Conservation (phyloP, 2,329 filamentous ascomycete genomes). For the Exserohilum rostratum region DNA sequence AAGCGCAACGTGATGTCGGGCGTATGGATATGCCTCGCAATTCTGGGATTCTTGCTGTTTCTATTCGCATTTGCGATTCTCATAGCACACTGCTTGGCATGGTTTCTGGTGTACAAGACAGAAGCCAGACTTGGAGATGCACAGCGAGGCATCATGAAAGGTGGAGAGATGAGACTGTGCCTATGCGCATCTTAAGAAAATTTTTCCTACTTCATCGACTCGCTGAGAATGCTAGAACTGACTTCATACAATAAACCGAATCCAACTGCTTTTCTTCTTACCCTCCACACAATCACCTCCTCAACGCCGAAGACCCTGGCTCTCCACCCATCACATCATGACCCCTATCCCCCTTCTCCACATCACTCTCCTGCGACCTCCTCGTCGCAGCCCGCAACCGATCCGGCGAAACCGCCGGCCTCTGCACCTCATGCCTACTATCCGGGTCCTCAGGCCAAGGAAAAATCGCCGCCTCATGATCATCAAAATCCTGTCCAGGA, state of each 20-base stretch:
- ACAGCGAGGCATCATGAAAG: constrained; percentile 27
- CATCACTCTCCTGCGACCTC: constrained; percentile 5
- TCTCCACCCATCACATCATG: not conserved
- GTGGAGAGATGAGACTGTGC: constrained; percentile 42
- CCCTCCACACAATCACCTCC: not conserved
- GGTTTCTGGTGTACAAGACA: constrained; percentile 40
- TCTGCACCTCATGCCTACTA: constrained; percentile 32
- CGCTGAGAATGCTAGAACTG: not conserved
- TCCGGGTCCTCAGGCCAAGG: constrained; percentile 35
- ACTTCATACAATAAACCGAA: not conserved
- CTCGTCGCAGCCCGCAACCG: constrained; percentile 15
- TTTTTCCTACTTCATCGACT: not conserved
- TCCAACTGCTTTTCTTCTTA: not conserved
- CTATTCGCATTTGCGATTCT: constrained; percentile 29
- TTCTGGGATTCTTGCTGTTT: constrained; percentile 20
- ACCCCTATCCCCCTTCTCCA: not conserved
- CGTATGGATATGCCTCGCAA: constrained; percentile 6
- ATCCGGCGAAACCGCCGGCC: constrained; percentile 41
- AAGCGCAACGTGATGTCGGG: not conserved
- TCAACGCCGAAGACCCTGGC: not conserved
- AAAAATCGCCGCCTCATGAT: constrained; percentile 44
- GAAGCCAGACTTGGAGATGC: constrained; percentile 34
- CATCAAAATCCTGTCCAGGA: constrained; percentile 49
- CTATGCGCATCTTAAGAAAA: constrained; percentile 24
- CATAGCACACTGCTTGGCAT: constrained; percentile 34